Conservation (phyloP, 2,329 filamentous ascomycete genomes). For the Waltergamsia citrina region DNA sequence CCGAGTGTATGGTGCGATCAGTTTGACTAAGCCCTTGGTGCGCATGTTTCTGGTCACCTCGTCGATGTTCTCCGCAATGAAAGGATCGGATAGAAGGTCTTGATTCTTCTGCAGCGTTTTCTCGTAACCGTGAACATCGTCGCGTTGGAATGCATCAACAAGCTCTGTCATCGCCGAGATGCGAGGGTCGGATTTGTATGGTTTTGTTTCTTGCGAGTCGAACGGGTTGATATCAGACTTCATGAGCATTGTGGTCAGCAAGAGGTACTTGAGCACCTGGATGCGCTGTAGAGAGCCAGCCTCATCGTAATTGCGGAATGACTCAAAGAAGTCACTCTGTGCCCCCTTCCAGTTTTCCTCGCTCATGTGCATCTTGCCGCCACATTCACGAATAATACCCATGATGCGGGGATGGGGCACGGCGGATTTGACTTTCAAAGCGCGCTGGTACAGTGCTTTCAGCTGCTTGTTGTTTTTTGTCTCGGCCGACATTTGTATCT, state of each 20-base stretch:
- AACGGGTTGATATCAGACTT: conserved; percentile 98
- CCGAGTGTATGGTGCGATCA: conserved; percentile 89
- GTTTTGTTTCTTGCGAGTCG: conserved; percentile 97
- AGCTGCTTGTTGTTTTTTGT: conserved; percentile 96
- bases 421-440: conserved; percentile 86
- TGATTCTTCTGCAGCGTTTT: conserved; percentile 77
- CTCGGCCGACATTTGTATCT: conserved; percentile 98
- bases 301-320: conserved; percentile 98
- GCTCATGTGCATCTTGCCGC: conserved; percentile 99
- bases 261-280: conserved; percentile 93
- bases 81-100: conserved; percentile 82
- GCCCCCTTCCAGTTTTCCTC: conserved; percentile 99
- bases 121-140: conserved; percentile 90
- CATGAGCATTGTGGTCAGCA: conserved; percentile 97
- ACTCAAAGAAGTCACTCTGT: conserved; percentile 96
- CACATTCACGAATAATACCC: conserved; percentile 97
- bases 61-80: conserved; percentile 98
- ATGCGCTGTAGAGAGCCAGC: conserved; percentile 93
- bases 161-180: conserved; percentile 97
- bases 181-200: conserved; percentile 89
- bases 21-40: conserved; percentile 86
- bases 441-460: conserved; percentile 85
- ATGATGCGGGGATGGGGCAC: conserved; percentile 98
- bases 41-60: conserved; percentile 98
- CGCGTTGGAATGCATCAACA: conserved; percentile 90